Base-by-base conservation (phyloP, 768 basidiomycete genomes). In the Tulasnella sp. region DNA sequence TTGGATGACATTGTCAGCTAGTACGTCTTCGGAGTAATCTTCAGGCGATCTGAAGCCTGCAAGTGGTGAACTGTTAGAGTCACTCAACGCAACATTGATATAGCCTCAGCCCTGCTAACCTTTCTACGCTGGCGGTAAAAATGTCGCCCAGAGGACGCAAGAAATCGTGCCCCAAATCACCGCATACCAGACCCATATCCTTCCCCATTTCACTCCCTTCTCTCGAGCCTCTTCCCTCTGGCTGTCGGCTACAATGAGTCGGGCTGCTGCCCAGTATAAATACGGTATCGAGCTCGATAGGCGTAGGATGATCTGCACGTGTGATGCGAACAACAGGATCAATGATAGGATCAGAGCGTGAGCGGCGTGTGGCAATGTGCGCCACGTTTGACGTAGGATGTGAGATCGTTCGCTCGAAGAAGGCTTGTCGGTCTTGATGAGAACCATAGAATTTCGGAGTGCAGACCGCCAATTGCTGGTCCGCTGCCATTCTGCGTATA, bases 121-220 rank as follows among this genome's bases (percentile, higher is more conserved):
- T n/a, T n/a, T n/a, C 34, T 72, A 94, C 0, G 93, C 94, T n/a
- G 94, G 94, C 0, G 94, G 94, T 29, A 94, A 76, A 67, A 92
- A 93, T 2, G 80, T 78, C 1, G 76, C 78, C 92, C 92, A 98
- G 0, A 94, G 73, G 3, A 90, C 76, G 19, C 84, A 69, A 10
- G 82, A 82, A 17, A 83, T 65, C 1, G 74, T 69, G 2, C 86
- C 83, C 92, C 93, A 98, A 0, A 84, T 62, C 1, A 85, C 67
- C 56, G 80, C 82, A 88, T 92, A 99, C 10, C 70, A 67, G 2
- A 92, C 72, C 87, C 92, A 97, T 22, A 60, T 45, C 69, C 68
- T 75, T 2, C 81, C 85, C 67, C 70, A 74, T 8, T 34, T 52
- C 58, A 17, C 60, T 49, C 60, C 55, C 53, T 12, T 30, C 29